Conservation (phyloP, 495 filamentous ascomycete species). For the Glonium stellatum region DNA sequence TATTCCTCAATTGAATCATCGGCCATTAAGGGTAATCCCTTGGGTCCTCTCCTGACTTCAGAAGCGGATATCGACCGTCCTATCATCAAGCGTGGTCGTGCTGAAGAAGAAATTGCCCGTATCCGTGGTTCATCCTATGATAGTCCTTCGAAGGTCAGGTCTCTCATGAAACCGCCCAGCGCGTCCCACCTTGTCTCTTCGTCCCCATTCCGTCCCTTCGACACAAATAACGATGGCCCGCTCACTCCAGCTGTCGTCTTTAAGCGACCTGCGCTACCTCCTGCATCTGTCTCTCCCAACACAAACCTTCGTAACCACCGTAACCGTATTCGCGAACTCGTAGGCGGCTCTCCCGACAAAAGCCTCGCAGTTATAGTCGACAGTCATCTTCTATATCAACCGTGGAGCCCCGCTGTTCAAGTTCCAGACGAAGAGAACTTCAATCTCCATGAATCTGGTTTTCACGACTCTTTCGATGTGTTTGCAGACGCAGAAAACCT, state of each 20-base stretch:
- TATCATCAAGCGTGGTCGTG: constrained; percentile 76
- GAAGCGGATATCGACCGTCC: constrained; percentile 64
- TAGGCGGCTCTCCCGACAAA: constrained; percentile 73
- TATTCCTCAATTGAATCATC: constrained; percentile 97
- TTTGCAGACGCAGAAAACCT: constrained; percentile 60
- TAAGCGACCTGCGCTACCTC: constrained; percentile 71
- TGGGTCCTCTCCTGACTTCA: constrained; percentile 57
- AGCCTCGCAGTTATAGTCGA: constrained; percentile 58
- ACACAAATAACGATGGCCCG: constrained; percentile 44
- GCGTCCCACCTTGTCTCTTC: constrained; percentile 45
- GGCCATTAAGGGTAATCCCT: constrained; percentile 61
- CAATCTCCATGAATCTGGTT: constrained; percentile 40
- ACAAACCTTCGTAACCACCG: constrained; percentile 92
- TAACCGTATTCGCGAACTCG: constrained; percentile 74
- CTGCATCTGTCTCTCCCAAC: constrained; percentile 84
- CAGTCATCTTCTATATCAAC: constrained; percentile 39
- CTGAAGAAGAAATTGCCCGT: constrained; percentile 92
- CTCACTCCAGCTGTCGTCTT: constrained; percentile 84
- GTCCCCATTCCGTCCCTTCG: constrained; percentile 54
- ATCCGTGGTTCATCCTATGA: constrained; percentile 90
- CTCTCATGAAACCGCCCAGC: constrained; percentile 44
- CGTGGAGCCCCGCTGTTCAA: constrained; percentile 75
- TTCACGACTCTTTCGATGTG: constrained; percentile 57
- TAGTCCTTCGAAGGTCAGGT: constrained; percentile 64
- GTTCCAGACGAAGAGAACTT: constrained; percentile 39